Percentiles rank a stretch among this genome's conserved stretches.
Conservation (phyloP, 108 stramenopile genomes). For the Fragilaria radians region DNA sequence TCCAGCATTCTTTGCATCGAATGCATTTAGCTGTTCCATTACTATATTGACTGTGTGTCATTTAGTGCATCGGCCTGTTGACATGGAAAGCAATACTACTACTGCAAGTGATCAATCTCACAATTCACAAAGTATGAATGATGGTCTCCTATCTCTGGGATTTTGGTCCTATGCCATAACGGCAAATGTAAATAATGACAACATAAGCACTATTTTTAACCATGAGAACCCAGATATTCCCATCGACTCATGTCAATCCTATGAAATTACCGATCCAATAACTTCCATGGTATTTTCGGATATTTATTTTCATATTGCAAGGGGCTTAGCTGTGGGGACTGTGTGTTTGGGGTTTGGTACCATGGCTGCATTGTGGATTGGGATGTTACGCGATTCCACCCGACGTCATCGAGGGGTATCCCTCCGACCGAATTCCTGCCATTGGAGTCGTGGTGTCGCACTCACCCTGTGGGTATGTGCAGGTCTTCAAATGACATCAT, state of each 20-base stretch:
- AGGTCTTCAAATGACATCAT: no score
- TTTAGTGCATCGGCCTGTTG: background rate
- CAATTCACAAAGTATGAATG: no score
- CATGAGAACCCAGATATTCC: no score
- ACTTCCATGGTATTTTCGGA: background rate
- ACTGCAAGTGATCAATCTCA: background rate
- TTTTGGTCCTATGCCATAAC: background rate
- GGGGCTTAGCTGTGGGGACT: background rate
- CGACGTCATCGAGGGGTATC: no score
- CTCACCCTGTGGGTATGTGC: no score
- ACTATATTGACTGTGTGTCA: background rate
- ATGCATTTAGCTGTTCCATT: constrained; percentile 1
- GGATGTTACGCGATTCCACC: background rate
- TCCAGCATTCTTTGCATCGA: background rate
- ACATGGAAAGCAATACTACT: background rate
- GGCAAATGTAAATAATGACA: no score
- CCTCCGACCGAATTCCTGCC: no score
- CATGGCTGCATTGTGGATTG: background rate
- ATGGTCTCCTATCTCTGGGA: no score
- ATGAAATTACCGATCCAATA: background rate
- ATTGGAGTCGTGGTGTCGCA: no score
- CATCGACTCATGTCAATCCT: background rate
- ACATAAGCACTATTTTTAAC: no score
- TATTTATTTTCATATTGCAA: background rate
- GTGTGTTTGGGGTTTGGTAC: background rate